These are phyloP conservation scores for Nemania abortiva DNA, from an alignment of 2,329 filamentous ascomycete species.

Conservation along the genomic window DNA sequence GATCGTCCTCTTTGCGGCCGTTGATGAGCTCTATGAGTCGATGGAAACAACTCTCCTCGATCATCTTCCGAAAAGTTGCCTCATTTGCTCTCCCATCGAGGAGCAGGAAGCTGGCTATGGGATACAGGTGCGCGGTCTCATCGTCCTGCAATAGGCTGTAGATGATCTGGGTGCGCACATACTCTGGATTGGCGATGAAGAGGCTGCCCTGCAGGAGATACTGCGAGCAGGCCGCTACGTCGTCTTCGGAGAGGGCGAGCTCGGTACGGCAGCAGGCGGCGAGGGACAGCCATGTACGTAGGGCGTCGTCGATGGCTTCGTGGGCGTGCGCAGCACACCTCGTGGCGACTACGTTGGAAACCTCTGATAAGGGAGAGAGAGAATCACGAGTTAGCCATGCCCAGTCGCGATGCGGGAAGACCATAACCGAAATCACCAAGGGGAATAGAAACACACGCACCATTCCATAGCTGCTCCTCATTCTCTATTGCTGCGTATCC, in stretches of 20 bases:
- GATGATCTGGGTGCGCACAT: constrained; percentile 92
- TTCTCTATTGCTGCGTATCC: constrained; percentile 74
- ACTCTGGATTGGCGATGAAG: constrained; percentile 80
- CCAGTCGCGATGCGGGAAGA: neutral
- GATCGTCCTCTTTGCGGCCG: constrained; percentile 72
- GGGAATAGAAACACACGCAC: constrained; percentile 62
- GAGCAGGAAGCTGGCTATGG: constrained; percentile 85
- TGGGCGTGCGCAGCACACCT: constrained; percentile 60
- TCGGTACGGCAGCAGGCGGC: constrained; percentile 81
- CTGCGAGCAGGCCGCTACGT: constrained; percentile 83
- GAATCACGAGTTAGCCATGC: constrained; percentile 18
- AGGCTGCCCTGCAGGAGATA: constrained; percentile 80
- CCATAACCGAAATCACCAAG: neutral
- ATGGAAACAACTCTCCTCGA: constrained; percentile 84
- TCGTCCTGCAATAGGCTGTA: constrained; percentile 93
- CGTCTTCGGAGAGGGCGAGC: constrained; percentile 80
- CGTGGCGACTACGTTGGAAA: constrained; percentile 60
- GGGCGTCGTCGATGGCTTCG: constrained; percentile 80
- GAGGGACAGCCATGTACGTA: constrained; percentile 86
- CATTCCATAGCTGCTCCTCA: constrained; percentile 90
- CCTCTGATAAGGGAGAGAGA: constrained; percentile 53
- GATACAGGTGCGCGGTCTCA: constrained; percentile 80
- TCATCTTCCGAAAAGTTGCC: constrained; percentile 85
- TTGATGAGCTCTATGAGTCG: constrained; percentile 86
- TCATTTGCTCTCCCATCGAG: constrained; percentile 87